phyloP scores from a whole-genome alignment of 148 eudicot species.

The Agrostemma githago region DNA sequence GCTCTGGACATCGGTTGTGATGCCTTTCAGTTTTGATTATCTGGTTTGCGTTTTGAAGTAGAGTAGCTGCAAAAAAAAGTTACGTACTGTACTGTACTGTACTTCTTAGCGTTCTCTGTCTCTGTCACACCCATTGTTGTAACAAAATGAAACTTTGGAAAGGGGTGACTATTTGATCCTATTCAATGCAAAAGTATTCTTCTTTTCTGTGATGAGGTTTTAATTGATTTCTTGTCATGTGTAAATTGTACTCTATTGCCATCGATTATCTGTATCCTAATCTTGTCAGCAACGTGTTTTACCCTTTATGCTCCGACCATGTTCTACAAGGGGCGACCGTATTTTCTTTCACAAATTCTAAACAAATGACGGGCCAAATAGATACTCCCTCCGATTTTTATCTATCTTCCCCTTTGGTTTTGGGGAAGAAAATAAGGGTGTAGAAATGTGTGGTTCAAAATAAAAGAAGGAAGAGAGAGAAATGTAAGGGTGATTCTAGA shows the following conservation, averaged over 20 bases:
- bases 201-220: background rate
- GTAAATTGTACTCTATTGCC: background rate
- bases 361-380: too few species aligned
- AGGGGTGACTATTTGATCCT: background rate
- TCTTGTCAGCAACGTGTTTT: too few species aligned
- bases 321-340: too few species aligned
- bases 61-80: constrained; percentile 14
- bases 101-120: constrained; percentile 9
- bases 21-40: constrained; percentile 13
- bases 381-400: too few species aligned
- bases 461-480: too few species aligned
- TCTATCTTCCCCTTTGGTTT: too few species aligned
- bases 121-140: constrained; percentile 24
- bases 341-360: too few species aligned
- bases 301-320: too few species aligned
- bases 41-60: constrained; percentile 14
- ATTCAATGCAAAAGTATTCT: constrained; percentile 1
- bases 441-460: too few species aligned
- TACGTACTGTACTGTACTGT: constrained; percentile 23
- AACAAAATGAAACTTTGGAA: constrained; percentile 13
- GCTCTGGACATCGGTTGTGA: background rate
- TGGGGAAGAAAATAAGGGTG: too few species aligned
- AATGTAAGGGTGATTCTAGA: too few species aligned
- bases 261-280: too few species aligned
- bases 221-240: background rate